Base-by-base conservation (phyloP, 805 yeast species). In the Starmerella gropengiesseri region DNA sequence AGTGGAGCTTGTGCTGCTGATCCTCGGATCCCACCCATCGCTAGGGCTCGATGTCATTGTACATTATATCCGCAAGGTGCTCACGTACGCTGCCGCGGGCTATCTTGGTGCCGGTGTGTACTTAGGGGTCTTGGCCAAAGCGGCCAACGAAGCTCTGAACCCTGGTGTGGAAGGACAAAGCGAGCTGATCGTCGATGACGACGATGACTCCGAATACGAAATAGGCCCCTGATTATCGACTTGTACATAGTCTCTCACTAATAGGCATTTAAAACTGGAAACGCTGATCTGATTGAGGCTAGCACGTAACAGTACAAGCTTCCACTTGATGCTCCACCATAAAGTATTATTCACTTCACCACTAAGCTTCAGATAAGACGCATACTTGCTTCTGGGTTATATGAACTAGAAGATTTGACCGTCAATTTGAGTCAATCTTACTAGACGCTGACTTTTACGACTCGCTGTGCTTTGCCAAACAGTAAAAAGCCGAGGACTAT, bases 151-250 rank as follows among this genome's bases (percentile, higher is more conserved):
- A 9, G 58, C 58, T 3, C 45, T 55, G 7, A 53, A 52, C 23
- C 54, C 52, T 7, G 55, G 54, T 17, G 44, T 40, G 30, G 54
- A 54, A 23, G 55, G 55, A 31, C 53, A 50, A 20, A 49, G 49
- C 37, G 57, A 54, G 40, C 50, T 55, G 5, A 49, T 54, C n/a
- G 48, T 49, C 1, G 56, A 53, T 22, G 56, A 51, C 25, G 55
- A 51, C 23, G 55, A 52, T 23, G 57, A 53, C 34, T 47, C 46
- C 5, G 52, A 49, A 34, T 49, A 40, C 30, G 47, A 49, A 5
- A 18, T 48, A 8, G 44, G 43, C 18, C 20, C 47, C 4, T 44
- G 30, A 40, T 11, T 17, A 36, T 12, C n/a, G 17, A 18, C 12
- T 13, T 14, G 5, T 32, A 22, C 12, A 21, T 32, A 8, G 6